phyloP scores from a whole-genome alignment of 257 asterid genomes.

The Solanum bukasovii region DNA sequence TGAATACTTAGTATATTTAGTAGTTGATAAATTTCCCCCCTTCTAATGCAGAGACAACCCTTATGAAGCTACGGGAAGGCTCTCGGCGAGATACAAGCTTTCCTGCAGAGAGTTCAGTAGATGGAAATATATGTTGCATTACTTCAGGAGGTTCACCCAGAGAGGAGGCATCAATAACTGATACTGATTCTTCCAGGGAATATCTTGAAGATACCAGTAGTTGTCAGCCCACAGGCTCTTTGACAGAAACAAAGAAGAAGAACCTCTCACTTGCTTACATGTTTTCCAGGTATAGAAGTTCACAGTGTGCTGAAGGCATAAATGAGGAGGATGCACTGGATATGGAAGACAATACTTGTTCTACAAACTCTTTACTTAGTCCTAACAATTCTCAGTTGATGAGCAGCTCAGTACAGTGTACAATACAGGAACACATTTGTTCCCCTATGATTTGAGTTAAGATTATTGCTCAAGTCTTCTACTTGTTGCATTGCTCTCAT shows the following conservation, averaged over 20 bases:
- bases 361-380: constrained; percentile 12
- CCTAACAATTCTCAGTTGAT: constrained; percentile 8
- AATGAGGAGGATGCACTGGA: constrained; percentile 11
- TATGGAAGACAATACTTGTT: constrained; percentile 14
- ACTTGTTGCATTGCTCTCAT: not conserved
- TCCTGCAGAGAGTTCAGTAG: constrained; percentile 12
- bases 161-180: constrained; percentile 11
- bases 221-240: constrained; percentile 13
- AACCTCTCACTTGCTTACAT: constrained; percentile 44
- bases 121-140: constrained; percentile 5
- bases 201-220: constrained; percentile 12
- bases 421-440: constrained; percentile 3
- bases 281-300: constrained; percentile 42
- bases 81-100: constrained; percentile 29
- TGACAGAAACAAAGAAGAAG: constrained; percentile 9
- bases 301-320: constrained; percentile 12
- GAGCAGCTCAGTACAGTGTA: not conserved
- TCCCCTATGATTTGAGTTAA: not conserved
- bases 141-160: constrained; percentile 14
- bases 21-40: not conserved
- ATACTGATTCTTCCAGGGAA: constrained; percentile 21
- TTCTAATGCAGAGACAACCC: constrained; percentile 49
- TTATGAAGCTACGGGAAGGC: constrained; percentile 71
- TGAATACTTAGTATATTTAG: not conserved
- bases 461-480: not conserved